Percentiles rank a stretch among this genome's conserved stretches.
These are phyloP conservation scores for Cylindrodendrum hubeiense DNA, from an alignment of 2,329 filamentous ascomycete genomes.

Conservation along the genomic window DNA sequence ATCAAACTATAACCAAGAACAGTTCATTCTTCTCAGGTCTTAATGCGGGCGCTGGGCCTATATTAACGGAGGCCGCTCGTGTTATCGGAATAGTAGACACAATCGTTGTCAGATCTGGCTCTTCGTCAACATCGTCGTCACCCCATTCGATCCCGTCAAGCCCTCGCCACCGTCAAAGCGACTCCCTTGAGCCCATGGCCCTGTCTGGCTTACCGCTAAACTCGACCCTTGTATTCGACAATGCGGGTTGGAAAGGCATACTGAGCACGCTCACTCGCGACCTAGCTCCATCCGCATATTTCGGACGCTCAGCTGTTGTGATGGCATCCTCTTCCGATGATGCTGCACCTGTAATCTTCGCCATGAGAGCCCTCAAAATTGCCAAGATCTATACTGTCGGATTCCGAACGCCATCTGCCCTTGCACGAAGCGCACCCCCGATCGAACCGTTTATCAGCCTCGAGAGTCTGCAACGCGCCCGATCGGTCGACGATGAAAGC, in stretches of 20 bases:
- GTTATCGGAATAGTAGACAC: slow-evolving; percentile 87
- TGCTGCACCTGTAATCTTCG: slow-evolving; percentile 83
- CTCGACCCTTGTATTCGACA: slow-evolving; percentile 78
- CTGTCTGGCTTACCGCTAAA: slow-evolving; percentile 59
- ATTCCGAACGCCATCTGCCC: slow-evolving; percentile 73
- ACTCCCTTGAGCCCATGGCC: slow-evolving; percentile 35
- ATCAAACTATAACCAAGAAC: slow-evolving; percentile 70
- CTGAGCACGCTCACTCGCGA: slow-evolving; percentile 84
- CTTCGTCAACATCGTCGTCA: slow-evolving; percentile 57
- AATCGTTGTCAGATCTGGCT: slow-evolving; percentile 71
- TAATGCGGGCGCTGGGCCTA: slow-evolving; percentile 64
- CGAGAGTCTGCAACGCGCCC: slow-evolving; percentile 69
- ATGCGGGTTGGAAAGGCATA: slow-evolving; percentile 88
- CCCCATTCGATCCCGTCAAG: slow-evolving; percentile 63
- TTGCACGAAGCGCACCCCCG: slow-evolving; percentile 73
- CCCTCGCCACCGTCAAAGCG: slow-evolving; percentile 53
- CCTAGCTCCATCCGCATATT: slow-evolving; percentile 85
- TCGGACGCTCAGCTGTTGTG: slow-evolving; percentile 80
- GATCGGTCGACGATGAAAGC: slow-evolving; percentile 60
- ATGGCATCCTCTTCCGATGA: slow-evolving; percentile 80
- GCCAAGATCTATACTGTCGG: slow-evolving; percentile 88
- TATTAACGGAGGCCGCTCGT: slow-evolving; percentile 80
- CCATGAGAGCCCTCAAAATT: slow-evolving; percentile 79
- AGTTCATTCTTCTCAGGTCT: slow-evolving; percentile 64
- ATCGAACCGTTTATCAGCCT: slow-evolving; percentile 86